Conservation (phyloP, 345 rosid species). For the Anacardium occidentale region DNA sequence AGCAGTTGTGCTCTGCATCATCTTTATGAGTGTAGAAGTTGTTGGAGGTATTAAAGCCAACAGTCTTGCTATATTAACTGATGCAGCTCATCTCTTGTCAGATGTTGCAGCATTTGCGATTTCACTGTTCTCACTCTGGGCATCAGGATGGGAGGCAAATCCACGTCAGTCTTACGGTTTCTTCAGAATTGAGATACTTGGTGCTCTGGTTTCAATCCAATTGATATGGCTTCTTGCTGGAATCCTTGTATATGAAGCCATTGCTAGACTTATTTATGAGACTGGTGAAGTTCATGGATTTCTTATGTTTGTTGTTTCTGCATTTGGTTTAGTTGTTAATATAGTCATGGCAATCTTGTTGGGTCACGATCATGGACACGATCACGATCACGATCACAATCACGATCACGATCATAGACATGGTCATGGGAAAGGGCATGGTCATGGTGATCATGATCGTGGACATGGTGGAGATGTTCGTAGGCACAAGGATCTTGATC, state of each 20-base stretch:
- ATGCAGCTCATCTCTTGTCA: constrained; percentile 65
- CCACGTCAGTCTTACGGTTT: constrained; percentile 71
- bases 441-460: constrained; percentile 5
- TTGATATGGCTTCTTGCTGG: constrained; percentile 77
- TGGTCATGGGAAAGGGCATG: constrained; percentile 26
- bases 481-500: not conserved
- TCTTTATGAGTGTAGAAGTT: constrained; percentile 68
- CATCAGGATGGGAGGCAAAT: constrained; percentile 67
- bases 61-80: constrained; percentile 67
- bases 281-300: constrained; percentile 59
- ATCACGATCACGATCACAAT: constrained; percentile 31
- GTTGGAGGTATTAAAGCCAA: constrained; percentile 67
- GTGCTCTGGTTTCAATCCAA: constrained; percentile 63
- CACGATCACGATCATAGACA: constrained; percentile 31
- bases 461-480: constrained; percentile 4
- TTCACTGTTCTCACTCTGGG: constrained; percentile 68
- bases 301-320: constrained; percentile 61
- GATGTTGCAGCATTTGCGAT: constrained; percentile 75
- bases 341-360: constrained; percentile 56
- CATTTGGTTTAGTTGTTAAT: constrained; percentile 58
- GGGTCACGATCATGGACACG: constrained; percentile 56
- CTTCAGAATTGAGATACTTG: constrained; percentile 62
- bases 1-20: constrained; percentile 49
- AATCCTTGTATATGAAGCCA: constrained; percentile 66
- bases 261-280: constrained; percentile 46